Base-by-base conservation (phyloP, 306 rosid species). In the Luffa acutangula region DNA sequence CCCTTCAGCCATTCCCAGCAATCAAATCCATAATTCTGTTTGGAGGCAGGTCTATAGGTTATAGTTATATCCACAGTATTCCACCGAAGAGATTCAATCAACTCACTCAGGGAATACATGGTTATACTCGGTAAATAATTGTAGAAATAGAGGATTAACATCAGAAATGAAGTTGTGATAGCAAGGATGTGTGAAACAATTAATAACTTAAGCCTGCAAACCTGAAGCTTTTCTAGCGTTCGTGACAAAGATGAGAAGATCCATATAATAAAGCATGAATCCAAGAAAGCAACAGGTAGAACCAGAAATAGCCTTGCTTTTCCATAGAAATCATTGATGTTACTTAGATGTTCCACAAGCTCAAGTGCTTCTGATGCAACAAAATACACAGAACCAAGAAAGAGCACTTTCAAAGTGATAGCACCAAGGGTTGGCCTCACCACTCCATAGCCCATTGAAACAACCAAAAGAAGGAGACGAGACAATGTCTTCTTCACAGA, bases 201-300 rank as follows among this genome's bases (percentile, higher is more conserved):
- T 43, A 20, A 45, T 43, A 70, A 56, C 57, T 52, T 54, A 21
- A 36, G 20, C 59, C 81, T 67, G 62, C 49, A 83, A 85, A 88
- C 97, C 93, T 92, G 98, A 80, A 94, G 94, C 80, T 94, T 94
- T 88, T 94, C 98, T 81, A 94, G 81, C 59, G 98, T 94, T 79
- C 86, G 89, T 77, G 97, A 89, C 57, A 94, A 86, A 15, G 98
- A 92, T 9, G 98, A 90, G 86, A 94, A 94, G 85, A 94, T 94
- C 98, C 97, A 90, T 0, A 94, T 85, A 76, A 94, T 92, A 77
- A 94, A 90, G 84, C 90, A 89, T 2, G 98, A 85, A 85, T 94
- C 98, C 39, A 94, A 86, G 86, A 92, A 92, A 64, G 91, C 90
- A 78, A 94, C 97, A 72, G 97, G 98, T 45, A 94, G 90, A 67